Base-by-base conservation (phyloP, 2,329 filamentous ascomycete species). In the Emmonsiellopsis sp. region DNA sequence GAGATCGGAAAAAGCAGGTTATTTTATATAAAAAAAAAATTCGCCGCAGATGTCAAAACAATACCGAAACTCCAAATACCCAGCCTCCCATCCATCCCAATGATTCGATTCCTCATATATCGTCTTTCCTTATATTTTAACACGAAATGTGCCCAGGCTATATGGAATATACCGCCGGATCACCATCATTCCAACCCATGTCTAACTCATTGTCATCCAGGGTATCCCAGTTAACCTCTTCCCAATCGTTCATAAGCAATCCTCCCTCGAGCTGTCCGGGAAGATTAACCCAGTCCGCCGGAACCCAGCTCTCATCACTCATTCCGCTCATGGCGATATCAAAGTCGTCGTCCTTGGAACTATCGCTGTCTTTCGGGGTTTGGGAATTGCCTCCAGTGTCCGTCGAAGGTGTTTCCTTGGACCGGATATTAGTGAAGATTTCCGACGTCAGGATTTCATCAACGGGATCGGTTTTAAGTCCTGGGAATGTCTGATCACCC, bases 171-270 rank as follows among this genome's bases (percentile, higher is more conserved):
- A 70, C 64, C 16, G 61, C 55, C 40, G 67, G 62, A 7, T 57
- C 60, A 46, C 55, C 57, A 49, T 63, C 63, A 46, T 65, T 62
- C 41, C 60, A 54, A 42, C 55, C 59, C 44, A 61, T 54, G 15
- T 63, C 60, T 26, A 61, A 59, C 32, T 65, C 63, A 20, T 65
- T 65, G 9, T 59, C 60, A n/a, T 69, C 65, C 38, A 70, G 55
- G 10, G 60, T 60, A n/a, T 73, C 69, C 70, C 71, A 74, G 51
- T 74, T 68, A 34, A 73, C 61, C 35, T 66, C 64, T 40, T 63
- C 58, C 55, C 64, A 66, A 6, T 67, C 62, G 40, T 61, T 63
- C 55, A 62, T 61, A 26, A 63, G 20, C 44, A 64, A 53, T 10
- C 55, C 58, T 52, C 59, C 58, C 48, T 63, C 63, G 37, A 64